phyloP scores from a whole-genome alignment of 352 stramenopile species.

The Pythium monospermum region DNA sequence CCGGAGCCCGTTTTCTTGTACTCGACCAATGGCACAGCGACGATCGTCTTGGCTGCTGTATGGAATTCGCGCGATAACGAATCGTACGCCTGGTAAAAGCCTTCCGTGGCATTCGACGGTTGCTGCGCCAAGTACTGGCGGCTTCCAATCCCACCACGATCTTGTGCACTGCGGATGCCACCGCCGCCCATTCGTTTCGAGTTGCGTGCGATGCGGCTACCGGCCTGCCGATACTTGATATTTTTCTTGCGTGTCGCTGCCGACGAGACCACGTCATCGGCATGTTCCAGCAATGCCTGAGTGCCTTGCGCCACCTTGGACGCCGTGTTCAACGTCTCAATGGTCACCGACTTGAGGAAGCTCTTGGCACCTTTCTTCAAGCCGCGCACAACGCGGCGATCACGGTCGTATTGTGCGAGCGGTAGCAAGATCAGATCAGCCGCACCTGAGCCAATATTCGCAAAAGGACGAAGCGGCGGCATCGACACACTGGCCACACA shows the following conservation, averaged over 20 bases:
- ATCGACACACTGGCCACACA: slow-evolving; percentile 86
- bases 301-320: slow-evolving; percentile 81
- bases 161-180: slow-evolving; percentile 69
- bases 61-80: slow-evolving; percentile 80
- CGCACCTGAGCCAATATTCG: slow-evolving; percentile 82
- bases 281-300: slow-evolving; percentile 75
- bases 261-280: slow-evolving; percentile 77
- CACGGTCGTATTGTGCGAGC: slow-evolving; percentile 82
- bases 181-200: slow-evolving; percentile 72
- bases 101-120: slow-evolving; percentile 74
- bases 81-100: slow-evolving; percentile 82
- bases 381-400: slow-evolving; percentile 75
- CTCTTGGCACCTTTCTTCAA: slow-evolving; percentile 84
- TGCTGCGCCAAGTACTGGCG: slow-evolving; percentile 80
- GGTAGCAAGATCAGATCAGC: slow-evolving; percentile 83
- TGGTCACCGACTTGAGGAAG: slow-evolving; percentile 85
- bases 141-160: slow-evolving; percentile 68
- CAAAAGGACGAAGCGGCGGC: slow-evolving; percentile 77
- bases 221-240: slow-evolving; percentile 74
- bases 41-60: slow-evolving; percentile 83
- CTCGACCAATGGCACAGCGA: slow-evolving; percentile 84
- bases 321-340: slow-evolving; percentile 83
- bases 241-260: slow-evolving; percentile 61
- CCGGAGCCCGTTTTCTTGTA: slow-evolving; percentile 89
- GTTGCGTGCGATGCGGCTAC: slow-evolving; percentile 74